Evolutionary conservation across 192 early-diverging fungal genomes (phyloP), one percentile per base, ranked within the genome.

Genomic region (Linderina pennispora): DNA sequence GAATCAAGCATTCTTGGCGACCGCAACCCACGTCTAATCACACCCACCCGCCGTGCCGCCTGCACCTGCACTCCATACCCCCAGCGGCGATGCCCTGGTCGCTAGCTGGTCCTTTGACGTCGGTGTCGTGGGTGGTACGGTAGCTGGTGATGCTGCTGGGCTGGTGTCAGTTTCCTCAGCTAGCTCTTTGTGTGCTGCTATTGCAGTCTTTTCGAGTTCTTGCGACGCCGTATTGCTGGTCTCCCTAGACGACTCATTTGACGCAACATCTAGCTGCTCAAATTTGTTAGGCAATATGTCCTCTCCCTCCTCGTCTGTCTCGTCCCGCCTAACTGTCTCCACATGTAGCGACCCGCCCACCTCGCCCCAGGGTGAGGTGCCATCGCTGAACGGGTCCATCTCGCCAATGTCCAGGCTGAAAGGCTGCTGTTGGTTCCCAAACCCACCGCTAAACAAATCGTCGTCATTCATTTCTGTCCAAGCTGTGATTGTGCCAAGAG

Each of bases 381-480:
- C 33, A 24, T 59, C 59, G 52, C 55, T 52, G 38, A 71, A 71
- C 15, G 67, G 67, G 43, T 71, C 55, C 67, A 71, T 71, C 55
- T 71, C 67, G 14, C 55, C 49, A 22, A 26, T 57, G 47, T 54
- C 55, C 33, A 71, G 63, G 8, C 55, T 51, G 31, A 71, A 71
- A 7, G 55, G 40, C 33, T 54, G 51, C 31, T 50, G 55, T 17
- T 50, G 25, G 26, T 46, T 16, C 21, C 58, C 66, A 48, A 71
- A 71, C 7, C 59, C 60, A 36, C 43, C 37, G 36, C 67, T 54
- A 48, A 71, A 71, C 20, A 71, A 19, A 34, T 63, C 60, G 36
- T 58, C 53, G 54, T 33, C 36, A 38, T 71, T 46, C 52, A 67
- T 67, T n/a, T n/a, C n/a, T n/a, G n/a, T n/a, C n/a, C n/a, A n/a